Evolutionary conservation across 768 basidiomycete species (phyloP), one percentile per base, ranked within the genome.

Genomic region (Lactarius tabidus): DNA sequence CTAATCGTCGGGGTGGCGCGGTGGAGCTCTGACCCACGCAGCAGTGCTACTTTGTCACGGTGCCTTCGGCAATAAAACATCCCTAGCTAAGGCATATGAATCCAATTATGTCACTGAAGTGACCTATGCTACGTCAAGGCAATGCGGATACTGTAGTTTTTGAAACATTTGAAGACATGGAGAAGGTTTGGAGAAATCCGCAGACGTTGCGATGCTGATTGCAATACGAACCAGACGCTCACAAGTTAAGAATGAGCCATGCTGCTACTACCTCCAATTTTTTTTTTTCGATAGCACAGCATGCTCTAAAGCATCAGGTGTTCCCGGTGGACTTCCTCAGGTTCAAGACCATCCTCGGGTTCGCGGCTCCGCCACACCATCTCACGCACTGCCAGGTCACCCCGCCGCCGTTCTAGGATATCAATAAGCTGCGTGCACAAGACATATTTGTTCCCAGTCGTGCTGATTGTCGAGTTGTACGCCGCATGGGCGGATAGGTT

Each of bases 401-500:
- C 72, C 65, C 76, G 70, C 66, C 87, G 78, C 63, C 68, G 77
- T 69, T 78, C 75, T 66, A 89, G 72, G 23, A 89, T 72, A 5
- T 70, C 71, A 43, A 70, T 66, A 45, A 89, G 76, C 45, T 85
- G 77, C 35, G 77, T 76, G 5, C 72, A 74, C 79, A 89, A 79
- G 70, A 86, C 83, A 17, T 67, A 69, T 64, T 79, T 81, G 28
- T 79, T 76, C 0, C 86, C 87, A 18, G 76, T 72, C 0, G 78
- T 72, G 23, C 78, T n/a, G 39, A 88, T 80, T 0, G 68, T 69
- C 26, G 77, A 68, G 67, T 89, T 85, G 63, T 72, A 72, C 14
- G 67, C 75, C 1, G 84, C 80, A 69, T 89, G 86, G 1, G 80
- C 86, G 23, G 76, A 75, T 6, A 89, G 79, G 68, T 89, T 89